These are phyloP conservation scores for Crataegus laevigata DNA, from an alignment of 306 rosid species.

Conservation along the genomic window DNA sequence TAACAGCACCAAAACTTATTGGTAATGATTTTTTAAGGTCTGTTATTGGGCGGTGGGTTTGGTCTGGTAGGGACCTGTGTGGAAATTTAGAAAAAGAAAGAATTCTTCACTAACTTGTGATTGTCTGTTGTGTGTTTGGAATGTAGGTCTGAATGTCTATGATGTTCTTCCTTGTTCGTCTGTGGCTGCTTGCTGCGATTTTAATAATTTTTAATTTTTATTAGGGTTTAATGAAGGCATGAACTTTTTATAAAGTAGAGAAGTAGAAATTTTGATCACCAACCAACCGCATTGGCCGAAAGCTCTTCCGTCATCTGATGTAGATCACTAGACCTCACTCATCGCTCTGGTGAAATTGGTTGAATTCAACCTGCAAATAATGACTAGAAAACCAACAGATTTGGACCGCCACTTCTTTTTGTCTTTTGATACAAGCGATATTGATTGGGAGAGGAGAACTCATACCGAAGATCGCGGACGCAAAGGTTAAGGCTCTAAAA, in stretches of 20 bases:
- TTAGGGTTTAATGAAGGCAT: neutral
- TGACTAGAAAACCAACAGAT: neutral
- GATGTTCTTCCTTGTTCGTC: conserved; percentile 10
- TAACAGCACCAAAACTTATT: conserved; percentile 12
- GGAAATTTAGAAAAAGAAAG: neutral
- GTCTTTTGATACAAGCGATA: too few species aligned
- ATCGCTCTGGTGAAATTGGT: neutral
- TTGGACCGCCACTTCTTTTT: neutral
- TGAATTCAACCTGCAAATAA: neutral
- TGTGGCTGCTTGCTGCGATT: conserved; percentile 12
- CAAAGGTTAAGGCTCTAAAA: neutral
- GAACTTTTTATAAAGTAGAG: neutral
- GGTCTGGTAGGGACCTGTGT: conserved; percentile 38
- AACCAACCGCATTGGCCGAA: conserved; percentile 5
- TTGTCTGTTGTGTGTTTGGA: conserved; percentile 20
- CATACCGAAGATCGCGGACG: neutral
- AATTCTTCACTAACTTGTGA: neutral
- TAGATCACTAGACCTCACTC: neutral
- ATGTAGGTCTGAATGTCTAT: conserved; percentile 19
- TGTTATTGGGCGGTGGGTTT: conserved; percentile 36
- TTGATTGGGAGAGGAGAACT: too few species aligned
- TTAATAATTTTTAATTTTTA: neutral
- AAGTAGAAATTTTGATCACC: neutral
- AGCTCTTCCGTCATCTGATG: neutral
- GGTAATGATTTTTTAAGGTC: conserved; percentile 22